phyloP scores from a whole-genome alignment of 2,329 filamentous ascomycete species.

The Basipetospora chlamydospora region DNA sequence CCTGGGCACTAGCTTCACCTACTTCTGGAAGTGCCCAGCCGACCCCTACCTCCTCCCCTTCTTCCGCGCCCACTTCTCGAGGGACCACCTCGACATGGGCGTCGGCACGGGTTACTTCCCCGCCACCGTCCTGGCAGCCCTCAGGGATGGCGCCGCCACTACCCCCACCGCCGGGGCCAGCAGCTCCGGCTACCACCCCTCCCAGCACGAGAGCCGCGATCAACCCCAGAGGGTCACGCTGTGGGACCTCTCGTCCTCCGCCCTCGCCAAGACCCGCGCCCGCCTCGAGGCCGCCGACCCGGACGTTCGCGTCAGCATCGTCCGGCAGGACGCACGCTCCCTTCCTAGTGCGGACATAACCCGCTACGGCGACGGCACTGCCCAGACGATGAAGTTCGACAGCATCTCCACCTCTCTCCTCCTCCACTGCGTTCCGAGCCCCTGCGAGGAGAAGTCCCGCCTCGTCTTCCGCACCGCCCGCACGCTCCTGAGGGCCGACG shows the following conservation, averaged over 20 bases:
- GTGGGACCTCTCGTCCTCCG: conserved; percentile 20
- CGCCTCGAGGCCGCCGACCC: conserved; percentile 11
- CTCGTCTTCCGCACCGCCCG: conserved; percentile 4
- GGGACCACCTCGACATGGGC: conserved; percentile 23
- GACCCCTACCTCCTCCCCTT: conserved; percentile 16
- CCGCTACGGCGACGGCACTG: conserved; percentile 10
- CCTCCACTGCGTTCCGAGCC: conserved; percentile 14
- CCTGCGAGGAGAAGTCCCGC: conserved; percentile 9
- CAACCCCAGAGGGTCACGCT: conserved; percentile 20
- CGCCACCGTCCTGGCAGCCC: conserved; percentile 11
- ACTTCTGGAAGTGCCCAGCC: conserved; percentile 19
- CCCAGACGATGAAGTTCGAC: conserved; percentile 22
- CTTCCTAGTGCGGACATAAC: too few species aligned
- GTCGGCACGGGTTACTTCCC: conserved; percentile 26
- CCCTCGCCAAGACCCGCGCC: conserved; percentile 16
- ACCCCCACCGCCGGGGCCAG: neutral
- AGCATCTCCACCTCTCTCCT: conserved; percentile 18
- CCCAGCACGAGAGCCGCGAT: neutral
- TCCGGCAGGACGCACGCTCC: conserved; percentile 20
- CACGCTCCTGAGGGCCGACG: conserved; percentile 7
- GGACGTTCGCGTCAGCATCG: conserved; percentile 12
- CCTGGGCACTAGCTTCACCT: conserved; percentile 19
- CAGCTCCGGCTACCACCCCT: neutral
- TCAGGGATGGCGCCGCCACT: neutral
- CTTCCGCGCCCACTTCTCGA: conserved; percentile 19